Percentiles rank a stretch among this genome's conserved stretches.
Evolutionary conservation across 2,329 filamentous ascomycete species (phyloP).

Genomic region (Aspergillus melleus): DNA sequence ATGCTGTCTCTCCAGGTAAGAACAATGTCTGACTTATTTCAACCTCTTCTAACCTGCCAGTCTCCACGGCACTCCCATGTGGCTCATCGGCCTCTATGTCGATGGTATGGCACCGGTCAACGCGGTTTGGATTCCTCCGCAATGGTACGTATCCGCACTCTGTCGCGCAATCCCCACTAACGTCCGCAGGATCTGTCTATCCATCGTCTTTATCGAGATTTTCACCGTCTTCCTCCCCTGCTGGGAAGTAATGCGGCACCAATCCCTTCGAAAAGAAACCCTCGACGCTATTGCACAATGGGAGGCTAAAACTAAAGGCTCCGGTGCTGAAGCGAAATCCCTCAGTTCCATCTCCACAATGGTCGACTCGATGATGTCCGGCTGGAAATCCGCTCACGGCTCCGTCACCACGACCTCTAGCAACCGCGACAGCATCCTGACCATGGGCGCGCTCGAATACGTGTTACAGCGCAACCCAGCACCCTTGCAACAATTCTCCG

Average conservation of each 20-base stretch:
- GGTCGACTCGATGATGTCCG: slow-evolving; percentile 29
- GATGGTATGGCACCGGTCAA: slow-evolving; percentile 56
- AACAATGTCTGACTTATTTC: slow-evolving; percentile 21
- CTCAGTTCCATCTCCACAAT: slow-evolving; percentile 30
- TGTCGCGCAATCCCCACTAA: background rate
- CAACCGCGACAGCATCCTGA: slow-evolving; percentile 52
- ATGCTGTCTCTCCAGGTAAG: slow-evolving; percentile 46
- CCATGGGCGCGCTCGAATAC: slow-evolving; percentile 63
- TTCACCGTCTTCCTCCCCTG: slow-evolving; percentile 65
- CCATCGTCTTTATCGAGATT: slow-evolving; percentile 63
- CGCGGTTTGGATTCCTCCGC: slow-evolving; percentile 58
- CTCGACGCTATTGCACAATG: slow-evolving; percentile 40
- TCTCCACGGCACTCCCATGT: slow-evolving; percentile 66
- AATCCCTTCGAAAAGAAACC: slow-evolving; percentile 34
- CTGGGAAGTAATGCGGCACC: slow-evolving; percentile 52
- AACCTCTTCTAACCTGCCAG: slow-evolving; percentile 33
- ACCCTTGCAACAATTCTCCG: slow-evolving; percentile 64
- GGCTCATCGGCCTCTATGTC: slow-evolving; percentile 59
- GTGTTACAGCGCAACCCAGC: slow-evolving; percentile 59
- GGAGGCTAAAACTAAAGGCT: slow-evolving; percentile 35
- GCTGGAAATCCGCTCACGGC: slow-evolving; percentile 31
- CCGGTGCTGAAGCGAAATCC: slow-evolving; percentile 26
- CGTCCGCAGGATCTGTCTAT: slow-evolving; percentile 50
- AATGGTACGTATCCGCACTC: slow-evolving; percentile 53
- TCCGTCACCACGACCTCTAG: slow-evolving; percentile 38